phyloP scores from a whole-genome alignment of 257 asterid species.

The Salvia rosmarinus region DNA sequence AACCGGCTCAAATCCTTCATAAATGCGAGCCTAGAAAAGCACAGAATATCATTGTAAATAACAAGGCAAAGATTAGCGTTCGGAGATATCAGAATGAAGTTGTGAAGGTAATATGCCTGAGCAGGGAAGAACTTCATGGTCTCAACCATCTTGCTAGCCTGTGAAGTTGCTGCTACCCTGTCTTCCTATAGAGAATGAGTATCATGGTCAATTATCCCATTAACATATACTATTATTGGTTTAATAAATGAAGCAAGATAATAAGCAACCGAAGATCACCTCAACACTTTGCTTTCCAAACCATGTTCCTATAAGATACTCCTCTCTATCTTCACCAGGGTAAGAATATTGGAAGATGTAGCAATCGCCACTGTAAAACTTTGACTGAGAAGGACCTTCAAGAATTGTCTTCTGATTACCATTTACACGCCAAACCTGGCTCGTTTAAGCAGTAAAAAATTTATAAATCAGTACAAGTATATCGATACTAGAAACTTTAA shows the following conservation, averaged over 20 bases:
- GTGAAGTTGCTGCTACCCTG: constrained; percentile 68
- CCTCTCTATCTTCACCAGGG: constrained; percentile 63
- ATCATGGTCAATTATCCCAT: constrained; percentile 35
- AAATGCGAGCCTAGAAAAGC: constrained; percentile 62
- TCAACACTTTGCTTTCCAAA: constrained; percentile 66
- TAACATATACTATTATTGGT: background rate
- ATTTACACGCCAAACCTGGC: constrained; percentile 78
- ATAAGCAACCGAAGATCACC: constrained; percentile 47
- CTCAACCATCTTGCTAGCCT: constrained; percentile 94
- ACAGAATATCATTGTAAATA: constrained; percentile 28
- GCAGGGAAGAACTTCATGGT: constrained; percentile 78
- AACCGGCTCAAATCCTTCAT: constrained; percentile 69
- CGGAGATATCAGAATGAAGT: constrained; percentile 22
- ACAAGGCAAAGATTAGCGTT: constrained; percentile 20
- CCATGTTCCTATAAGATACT: constrained; percentile 79
- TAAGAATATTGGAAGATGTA: constrained; percentile 72
- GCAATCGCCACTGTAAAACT: constrained; percentile 84
- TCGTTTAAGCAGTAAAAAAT: constrained; percentile 29
- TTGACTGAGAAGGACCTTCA: constrained; percentile 50
- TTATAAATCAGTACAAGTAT: constrained; percentile 18
- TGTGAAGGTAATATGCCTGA: constrained; percentile 57
- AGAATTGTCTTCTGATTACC: constrained; percentile 54
- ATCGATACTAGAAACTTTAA: constrained; percentile 10
- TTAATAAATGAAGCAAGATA: constrained; percentile 16
- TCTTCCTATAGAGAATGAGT: constrained; percentile 68